Evolutionary conservation across 176 grass and related monocot genomes (phyloP), one percentile per base, ranked within the genome.

Genomic region (Dactylis glomerata): DNA sequence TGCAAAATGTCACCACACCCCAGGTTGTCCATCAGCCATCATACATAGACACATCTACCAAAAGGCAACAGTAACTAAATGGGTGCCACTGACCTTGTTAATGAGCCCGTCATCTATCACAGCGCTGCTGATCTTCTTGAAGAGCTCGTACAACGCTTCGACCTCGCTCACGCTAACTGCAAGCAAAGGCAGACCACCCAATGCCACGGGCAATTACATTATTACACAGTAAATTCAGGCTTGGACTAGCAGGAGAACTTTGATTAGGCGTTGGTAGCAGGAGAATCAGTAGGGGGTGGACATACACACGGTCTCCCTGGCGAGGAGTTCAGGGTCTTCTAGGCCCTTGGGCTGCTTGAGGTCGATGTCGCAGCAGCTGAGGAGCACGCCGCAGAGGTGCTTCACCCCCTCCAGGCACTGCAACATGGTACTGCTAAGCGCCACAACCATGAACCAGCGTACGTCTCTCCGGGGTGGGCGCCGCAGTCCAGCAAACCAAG

Each of bases 111-210:
- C 96, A 66, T 96, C 96, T 24, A 99, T 92, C 14, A 99, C 96
- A 0, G 91, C 96, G 72, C 93, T 96, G 88, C 96, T 99, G 31
- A 96, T 99, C 78, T 96, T 96, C 91, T 99, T 99, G 56, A 99
- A 99, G 31, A 99, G 79, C 88, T 99, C 96, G 31, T 96, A 99
- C 64, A 96, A 70, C 0, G 96, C 93, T 67, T 99, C 90, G 22
- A 96, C 80, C 89, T 99, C 93, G 62, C 91, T 99, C 44, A 94
- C 91, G 81, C 96, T 99, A 86, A 96, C 96, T 92, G 91, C 87
- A 81, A 8, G 16, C 20, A 78, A 31, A 80, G 14, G 6, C 11
- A 82, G 41, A 76, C 6, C 44, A 86, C 20, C 52, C 57, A 56
- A 52, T 55, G 47, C n/a, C 8, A 3, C 34, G 1, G 3, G 7